Base-by-base conservation (phyloP, 2,329 filamentous ascomycete species). In the Scedosporium aurantiacum region DNA sequence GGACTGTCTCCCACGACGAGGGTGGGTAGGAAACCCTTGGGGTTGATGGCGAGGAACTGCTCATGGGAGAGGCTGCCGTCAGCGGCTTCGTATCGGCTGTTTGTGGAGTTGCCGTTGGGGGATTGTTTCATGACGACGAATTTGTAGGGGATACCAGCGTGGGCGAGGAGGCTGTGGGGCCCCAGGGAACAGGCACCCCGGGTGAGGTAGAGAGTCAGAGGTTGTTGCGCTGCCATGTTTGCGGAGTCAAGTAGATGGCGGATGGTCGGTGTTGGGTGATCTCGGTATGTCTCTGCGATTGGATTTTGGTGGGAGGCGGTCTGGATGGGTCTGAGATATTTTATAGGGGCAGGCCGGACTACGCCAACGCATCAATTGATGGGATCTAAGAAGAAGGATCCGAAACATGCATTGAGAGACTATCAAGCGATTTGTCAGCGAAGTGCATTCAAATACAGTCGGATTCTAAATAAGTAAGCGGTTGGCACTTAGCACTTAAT, bases 11-110 rank as follows among this genome's bases (percentile, higher is more conserved):
- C 32, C 28, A 73, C 64, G 4, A 60, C 54, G 18, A 75, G 64
- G 0, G 66, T 67, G 0, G 73, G 72, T 0, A 75, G 71, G 12
- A 67, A 70, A 18, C 69, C 71, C 3, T 59, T 62, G 0, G 67
- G 70, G 57, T 74, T 67, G 56, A 74, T 65, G 16, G 60, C 61
- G 5, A 65, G 64, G 61, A 73, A 75, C 1, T 71, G 65, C 0
- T 63, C 66, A 10, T 67, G 64, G 0, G 65, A 66, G 18, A 75
- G 62, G 60, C 65, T 71, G 12, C 71, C 71, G 16, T 75, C 72
- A 0, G 61, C 67, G 2, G 71, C 64, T 21, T 68, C 66, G 1
- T 61, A 60, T 37, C 32, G 23, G 27, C 41, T 43, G 1, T 50
- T 56, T 6, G 47, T 28, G 32, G n/a, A 16, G 14, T 52, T 45